These are phyloP conservation scores for Cladobotryum protrusum DNA, from an alignment of 2,329 filamentous ascomycete genomes.

Conservation along the genomic window DNA sequence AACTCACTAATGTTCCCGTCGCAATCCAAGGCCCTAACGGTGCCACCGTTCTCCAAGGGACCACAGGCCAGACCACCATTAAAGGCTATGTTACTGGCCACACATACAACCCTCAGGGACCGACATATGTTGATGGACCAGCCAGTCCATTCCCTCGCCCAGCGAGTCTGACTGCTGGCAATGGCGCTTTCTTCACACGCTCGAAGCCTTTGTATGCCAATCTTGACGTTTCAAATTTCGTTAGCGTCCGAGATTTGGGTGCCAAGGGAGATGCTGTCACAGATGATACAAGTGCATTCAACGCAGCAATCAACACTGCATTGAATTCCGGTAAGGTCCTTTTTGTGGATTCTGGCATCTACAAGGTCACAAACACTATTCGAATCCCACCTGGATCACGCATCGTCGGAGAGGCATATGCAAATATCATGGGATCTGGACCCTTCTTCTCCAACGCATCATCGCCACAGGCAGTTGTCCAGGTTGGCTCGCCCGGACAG, in stretches of 20 bases:
- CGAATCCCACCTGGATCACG: constrained; percentile 36
- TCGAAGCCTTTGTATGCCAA: constrained; percentile 10
- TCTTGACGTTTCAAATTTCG: constrained; percentile 2
- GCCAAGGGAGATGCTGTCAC: constrained; percentile 62
- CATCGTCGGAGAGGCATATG: constrained; percentile 21
- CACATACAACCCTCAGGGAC: constrained; percentile 1
- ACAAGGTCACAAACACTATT: constrained; percentile 40
- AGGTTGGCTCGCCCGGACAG: constrained; percentile 58
- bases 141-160: constrained; percentile 1
- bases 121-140: constrained; percentile 1
- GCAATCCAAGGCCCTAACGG: constrained; percentile 2
- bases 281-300: constrained; percentile 47
- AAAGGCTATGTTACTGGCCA: background rate
- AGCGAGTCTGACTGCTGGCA: constrained; percentile 1
- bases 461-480: constrained; percentile 56
- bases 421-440: constrained; percentile 51
- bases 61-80: constrained; percentile 1
- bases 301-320: constrained; percentile 22
- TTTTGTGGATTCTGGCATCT: constrained; percentile 24
- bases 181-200: background rate
- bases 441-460: constrained; percentile 48
- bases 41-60: constrained; percentile 2
- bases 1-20: constrained; percentile 5
- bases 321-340: constrained; percentile 26
- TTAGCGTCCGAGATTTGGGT: constrained; percentile 27